Conservation (phyloP, 129 eudicot genomes). For the Deinandra increscens region DNA sequence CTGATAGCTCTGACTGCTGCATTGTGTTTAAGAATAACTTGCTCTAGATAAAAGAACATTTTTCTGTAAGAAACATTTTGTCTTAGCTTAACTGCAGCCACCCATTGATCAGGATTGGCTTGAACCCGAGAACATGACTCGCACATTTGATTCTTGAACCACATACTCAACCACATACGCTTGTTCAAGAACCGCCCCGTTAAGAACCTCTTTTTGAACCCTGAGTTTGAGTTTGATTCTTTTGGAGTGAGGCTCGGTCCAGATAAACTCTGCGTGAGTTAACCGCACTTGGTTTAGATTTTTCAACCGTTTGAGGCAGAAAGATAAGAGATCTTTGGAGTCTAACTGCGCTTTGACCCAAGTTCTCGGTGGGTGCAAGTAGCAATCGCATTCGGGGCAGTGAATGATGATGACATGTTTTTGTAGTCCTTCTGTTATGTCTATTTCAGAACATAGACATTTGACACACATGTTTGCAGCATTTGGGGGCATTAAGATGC, state of each 20-base stretch:
- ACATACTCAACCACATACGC: conserved; percentile 18
- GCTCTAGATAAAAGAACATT: neutral
- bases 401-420: conserved; percentile 17
- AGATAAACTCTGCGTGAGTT: conserved; percentile 10
- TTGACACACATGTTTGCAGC: conserved; percentile 23
- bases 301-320: conserved; percentile 1
- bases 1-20: conserved; percentile 17
- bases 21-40: conserved; percentile 15
- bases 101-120: conserved; percentile 17
- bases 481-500: conserved; percentile 14
- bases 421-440: conserved; percentile 19
- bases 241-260: conserved; percentile 18
- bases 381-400: conserved; percentile 16
- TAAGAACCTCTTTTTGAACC: conserved; percentile 11
- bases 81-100: conserved; percentile 9
- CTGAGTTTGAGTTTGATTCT: conserved; percentile 12
- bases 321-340: conserved; percentile 11
- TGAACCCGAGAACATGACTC: conserved; percentile 13
- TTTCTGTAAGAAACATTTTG: conserved; percentile 11
- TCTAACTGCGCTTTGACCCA: conserved; percentile 13
- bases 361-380: conserved; percentile 22
- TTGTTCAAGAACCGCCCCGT: conserved; percentile 11
- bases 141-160: conserved; percentile 16
- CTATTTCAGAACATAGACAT: conserved; percentile 16
- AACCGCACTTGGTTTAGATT: conserved; percentile 9